Evolutionary conservation across 176 grass and related monocot genomes (phyloP).

Genomic region (Oryza officinalis): DNA sequence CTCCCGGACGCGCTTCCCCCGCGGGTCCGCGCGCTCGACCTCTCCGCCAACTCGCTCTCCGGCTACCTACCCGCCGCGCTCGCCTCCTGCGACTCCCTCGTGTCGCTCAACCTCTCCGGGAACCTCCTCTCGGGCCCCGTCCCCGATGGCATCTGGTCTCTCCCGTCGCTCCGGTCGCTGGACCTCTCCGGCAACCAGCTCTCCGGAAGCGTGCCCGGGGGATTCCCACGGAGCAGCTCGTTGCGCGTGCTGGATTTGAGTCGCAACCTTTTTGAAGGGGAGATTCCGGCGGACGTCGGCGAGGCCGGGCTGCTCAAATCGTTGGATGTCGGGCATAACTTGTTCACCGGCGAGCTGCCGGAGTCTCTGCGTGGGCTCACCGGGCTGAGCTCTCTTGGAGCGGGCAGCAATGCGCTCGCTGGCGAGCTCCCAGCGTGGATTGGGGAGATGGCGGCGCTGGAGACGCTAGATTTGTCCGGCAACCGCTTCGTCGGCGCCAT

Average conservation of each 20-base stretch:
- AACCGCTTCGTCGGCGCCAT: constrained; percentile 59
- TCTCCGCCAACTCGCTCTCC: constrained; percentile 58
- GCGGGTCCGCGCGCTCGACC: constrained; percentile 48
- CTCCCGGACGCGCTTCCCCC: constrained; percentile 46
- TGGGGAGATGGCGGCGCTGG: constrained; percentile 63
- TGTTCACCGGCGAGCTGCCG: constrained; percentile 58
- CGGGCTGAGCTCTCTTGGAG: constrained; percentile 49
- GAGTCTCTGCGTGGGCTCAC: constrained; percentile 58
- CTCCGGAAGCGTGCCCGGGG: constrained; percentile 46
- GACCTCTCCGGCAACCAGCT: constrained; percentile 75
- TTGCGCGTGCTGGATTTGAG: constrained; percentile 53
- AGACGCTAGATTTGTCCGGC: constrained; percentile 66
- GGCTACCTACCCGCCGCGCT: constrained; percentile 48
- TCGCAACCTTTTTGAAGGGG: constrained; percentile 57
- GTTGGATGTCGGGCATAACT: constrained; percentile 65
- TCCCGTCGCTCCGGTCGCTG: constrained; percentile 54
- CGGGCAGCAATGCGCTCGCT: constrained; percentile 48
- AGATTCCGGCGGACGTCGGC: constrained; percentile 69
- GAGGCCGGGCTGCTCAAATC: constrained; percentile 51
- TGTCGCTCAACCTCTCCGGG: constrained; percentile 63
- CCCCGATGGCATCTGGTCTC: constrained; percentile 58
- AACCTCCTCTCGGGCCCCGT: constrained; percentile 59
- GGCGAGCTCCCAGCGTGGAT: constrained; percentile 69
- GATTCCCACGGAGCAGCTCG: constrained; percentile 52
- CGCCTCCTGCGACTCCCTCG: constrained; percentile 49